These are phyloP conservation scores for Cyamopsis tetragonoloba DNA, from an alignment of 306 rosid genomes.

Conservation along the genomic window DNA sequence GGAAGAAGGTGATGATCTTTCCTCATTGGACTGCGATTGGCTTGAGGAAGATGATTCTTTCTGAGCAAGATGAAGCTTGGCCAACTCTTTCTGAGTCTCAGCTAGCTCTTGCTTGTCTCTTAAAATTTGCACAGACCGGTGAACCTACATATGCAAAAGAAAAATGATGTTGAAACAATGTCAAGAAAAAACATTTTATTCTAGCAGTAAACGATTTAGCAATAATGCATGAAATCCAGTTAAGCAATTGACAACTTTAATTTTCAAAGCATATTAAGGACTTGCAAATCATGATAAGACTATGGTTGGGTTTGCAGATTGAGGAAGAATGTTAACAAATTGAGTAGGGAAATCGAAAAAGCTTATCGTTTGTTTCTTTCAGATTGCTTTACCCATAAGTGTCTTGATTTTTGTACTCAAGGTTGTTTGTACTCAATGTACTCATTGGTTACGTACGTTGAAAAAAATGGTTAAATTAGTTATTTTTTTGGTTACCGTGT, in stretches of 20 bases:
- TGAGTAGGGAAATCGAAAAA: no score
- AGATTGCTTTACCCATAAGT: no score
- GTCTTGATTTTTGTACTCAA: no score
- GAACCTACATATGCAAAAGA: conserved; percentile 59
- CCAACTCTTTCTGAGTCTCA: conserved; percentile 89
- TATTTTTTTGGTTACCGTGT: no score
- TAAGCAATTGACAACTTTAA: neutral
- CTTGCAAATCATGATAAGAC: neutral
- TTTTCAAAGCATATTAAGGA: neutral
- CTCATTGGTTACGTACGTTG: no score
- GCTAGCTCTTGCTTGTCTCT: conserved; percentile 97
- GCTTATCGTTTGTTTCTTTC: no score
- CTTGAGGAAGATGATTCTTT: conserved; percentile 73
- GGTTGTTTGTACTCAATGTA: no score
- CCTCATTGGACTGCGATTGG: conserved; percentile 78
- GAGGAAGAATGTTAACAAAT: neutral
- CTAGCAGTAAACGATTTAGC: neutral
- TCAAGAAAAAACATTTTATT: conserved; percentile 10
- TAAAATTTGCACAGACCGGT: conserved; percentile 90
- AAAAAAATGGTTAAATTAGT: no score
- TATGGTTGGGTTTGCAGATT: conserved; percentile 14
- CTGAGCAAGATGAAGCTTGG: conserved; percentile 87
- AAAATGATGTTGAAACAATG: conserved; percentile 9
- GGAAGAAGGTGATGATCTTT: conserved; percentile 52
- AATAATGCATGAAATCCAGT: neutral